Evolutionary conservation across 2,329 filamentous ascomycete species (phyloP).

Genomic region (Aspergillus felis): DNA sequence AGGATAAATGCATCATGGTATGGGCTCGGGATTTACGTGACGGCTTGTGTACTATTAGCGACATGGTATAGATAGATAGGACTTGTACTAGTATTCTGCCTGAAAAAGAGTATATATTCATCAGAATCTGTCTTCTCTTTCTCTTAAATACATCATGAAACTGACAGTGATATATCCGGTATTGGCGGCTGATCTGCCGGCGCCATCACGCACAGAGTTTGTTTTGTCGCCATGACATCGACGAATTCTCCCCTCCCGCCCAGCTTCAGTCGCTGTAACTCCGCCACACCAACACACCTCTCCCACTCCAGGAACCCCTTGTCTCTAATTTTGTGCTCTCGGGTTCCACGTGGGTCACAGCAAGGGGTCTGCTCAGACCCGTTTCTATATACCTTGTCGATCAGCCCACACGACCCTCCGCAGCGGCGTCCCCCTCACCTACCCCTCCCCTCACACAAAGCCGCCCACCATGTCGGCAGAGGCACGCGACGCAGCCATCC

Average conservation of each 20-base stretch:
- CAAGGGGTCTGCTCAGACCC: background rate
- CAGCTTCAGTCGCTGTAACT: background rate
- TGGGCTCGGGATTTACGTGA: conserved; percentile 8
- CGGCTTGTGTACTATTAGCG: conserved; percentile 28
- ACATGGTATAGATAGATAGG: conserved; percentile 25
- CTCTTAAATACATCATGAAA: background rate
- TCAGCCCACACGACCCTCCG: background rate
- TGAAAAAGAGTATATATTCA: conserved; percentile 11
- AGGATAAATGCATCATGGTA: background rate
- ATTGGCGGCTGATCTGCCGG: background rate
- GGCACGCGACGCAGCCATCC: conserved; percentile 37
- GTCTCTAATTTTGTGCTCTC: background rate
- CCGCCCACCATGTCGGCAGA: conserved; percentile 19
- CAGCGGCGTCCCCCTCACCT: background rate
- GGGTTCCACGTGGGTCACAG: background rate
- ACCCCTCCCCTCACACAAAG: background rate
- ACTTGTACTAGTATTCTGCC: conserved; percentile 28
- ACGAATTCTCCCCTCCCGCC: background rate
- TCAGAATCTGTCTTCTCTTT: background rate
- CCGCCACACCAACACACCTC: background rate
- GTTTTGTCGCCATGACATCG: conserved; percentile 11
- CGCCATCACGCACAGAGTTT: conserved; percentile 3
- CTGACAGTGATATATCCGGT: background rate
- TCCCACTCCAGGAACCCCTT: background rate
- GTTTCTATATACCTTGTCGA: background rate